Evolutionary conservation across 2,329 filamentous ascomycete species (phyloP), one percentile per base, ranked within the genome.

Genomic region (Canariomyces notabilis): DNA sequence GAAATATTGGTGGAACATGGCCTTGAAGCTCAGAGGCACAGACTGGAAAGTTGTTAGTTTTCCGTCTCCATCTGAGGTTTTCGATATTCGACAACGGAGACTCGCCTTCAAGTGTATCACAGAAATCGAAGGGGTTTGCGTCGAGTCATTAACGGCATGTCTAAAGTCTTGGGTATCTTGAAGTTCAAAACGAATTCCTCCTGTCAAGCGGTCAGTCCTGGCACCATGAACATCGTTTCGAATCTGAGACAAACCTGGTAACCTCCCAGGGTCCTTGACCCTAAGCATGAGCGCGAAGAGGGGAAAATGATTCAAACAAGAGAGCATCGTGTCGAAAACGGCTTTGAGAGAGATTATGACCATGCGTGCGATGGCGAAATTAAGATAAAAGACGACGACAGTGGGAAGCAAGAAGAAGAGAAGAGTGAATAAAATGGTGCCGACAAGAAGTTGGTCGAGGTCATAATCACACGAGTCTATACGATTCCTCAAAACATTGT

Each of bases 401-500:
- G 93, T 98, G 0, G 93, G 93, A 3, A 98, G 74, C 14, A 98
- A 75, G 65, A 97, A 98, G 69, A 95, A 95, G 1, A 98, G 77
- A 6, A 98, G 73, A 0, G 93, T 97, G 63, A 98, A 98, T 16
- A 98, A 74, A 49, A 98, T 97, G 1, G 93, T 98, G 50, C 93
- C 93, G 6, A 98, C 83, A 6, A 98, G 82, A 4, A 98, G 79
- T 68, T 98, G 94, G 63, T 98, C 93, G 19, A 98, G 79, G 63
- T 97, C 93, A 68, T 98, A 98, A 69, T 97, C 93, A 73, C 93
- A 98, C 37, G 90, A 95, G 64, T 98, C 93, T 60, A 98, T 97
- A 68, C 93, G 89, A 62, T 96, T 95, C 51, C 94, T 86, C 18
- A 98, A 79, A 14, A 98, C 85, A 57, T 98, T 98, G 63, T 95